phyloP scores from a whole-genome alignment of 345 rosid genomes.

The Litchi chinensis region DNA sequence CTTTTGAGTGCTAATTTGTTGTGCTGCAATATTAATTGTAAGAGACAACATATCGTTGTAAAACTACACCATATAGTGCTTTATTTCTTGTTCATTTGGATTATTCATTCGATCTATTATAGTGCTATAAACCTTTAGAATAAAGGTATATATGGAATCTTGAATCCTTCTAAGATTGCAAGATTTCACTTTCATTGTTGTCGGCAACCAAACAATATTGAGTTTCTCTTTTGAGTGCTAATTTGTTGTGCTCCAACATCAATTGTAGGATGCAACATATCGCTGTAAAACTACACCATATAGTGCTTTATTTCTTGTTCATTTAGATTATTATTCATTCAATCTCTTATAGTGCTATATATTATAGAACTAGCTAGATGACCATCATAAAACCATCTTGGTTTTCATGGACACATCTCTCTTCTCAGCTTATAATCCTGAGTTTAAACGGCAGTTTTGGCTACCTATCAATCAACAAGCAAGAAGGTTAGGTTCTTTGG shows the following conservation, averaged over 20 bases:
- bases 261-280: not conserved
- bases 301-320: not conserved
- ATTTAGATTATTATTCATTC: conserved; percentile 12
- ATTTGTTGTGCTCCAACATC: not conserved
- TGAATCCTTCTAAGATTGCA: conserved; percentile 5
- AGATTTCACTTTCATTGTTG: conserved; percentile 15
- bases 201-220: conserved; percentile 18
- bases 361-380: not conserved
- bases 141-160: conserved; percentile 11
- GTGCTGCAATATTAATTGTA: not conserved
- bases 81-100: conserved; percentile 7
- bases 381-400: not conserved
- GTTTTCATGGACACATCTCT: not conserved
- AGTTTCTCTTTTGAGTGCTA: not conserved
- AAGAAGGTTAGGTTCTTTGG: not conserved
- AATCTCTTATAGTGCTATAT: not conserved
- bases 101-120: not conserved
- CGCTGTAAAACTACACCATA: not conserved
- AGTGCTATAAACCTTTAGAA: not conserved
- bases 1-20: conserved; percentile 1
- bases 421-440: too few relatives aligned
- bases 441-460: too few relatives aligned
- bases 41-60: conserved; percentile 7
- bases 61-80: not conserved
- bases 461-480: not conserved